Percentiles rank a stretch among this genome's conserved stretches.
Evolutionary conservation across 257 asterid species (phyloP).

Genomic region (Echites panduratus): DNA sequence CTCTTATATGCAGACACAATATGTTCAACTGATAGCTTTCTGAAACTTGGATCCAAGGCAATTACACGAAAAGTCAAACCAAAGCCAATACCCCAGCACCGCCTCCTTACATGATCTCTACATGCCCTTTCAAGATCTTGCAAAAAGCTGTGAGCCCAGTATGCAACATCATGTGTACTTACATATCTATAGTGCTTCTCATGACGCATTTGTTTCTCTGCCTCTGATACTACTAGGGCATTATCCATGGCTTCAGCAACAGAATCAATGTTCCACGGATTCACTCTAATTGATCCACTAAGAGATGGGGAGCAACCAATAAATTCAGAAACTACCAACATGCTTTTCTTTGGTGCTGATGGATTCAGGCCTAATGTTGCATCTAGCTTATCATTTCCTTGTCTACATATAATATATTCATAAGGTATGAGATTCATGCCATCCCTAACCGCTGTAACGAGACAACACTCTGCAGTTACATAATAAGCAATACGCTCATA

Average conservation of each 20-base stretch:
- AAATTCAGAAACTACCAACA: constrained; percentile 75
- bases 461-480: constrained; percentile 72
- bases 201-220: constrained; percentile 75
- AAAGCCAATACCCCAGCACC: constrained; percentile 90
- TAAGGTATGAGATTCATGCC: constrained; percentile 90
- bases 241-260: constrained; percentile 84
- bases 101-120: constrained; percentile 64
- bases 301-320: constrained; percentile 82
- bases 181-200: constrained; percentile 82
- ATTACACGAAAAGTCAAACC: constrained; percentile 79
- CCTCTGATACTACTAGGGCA: constrained; percentile 57
- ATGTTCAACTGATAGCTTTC: constrained; percentile 77
- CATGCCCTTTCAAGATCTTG: constrained; percentile 85
- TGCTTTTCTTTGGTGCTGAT: constrained; percentile 56
- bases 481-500: constrained; percentile 70
- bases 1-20: constrained; percentile 85
- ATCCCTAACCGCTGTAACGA: constrained; percentile 81
- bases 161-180: constrained; percentile 76
- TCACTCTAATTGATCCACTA: constrained; percentile 81
- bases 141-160: constrained; percentile 85
- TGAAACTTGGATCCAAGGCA: constrained; percentile 78
- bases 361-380: constrained; percentile 44
- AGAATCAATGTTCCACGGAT: constrained; percentile 78
- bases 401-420: constrained; percentile 69
- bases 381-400: constrained; percentile 61